Percentiles rank a stretch among this genome's conserved stretches.
phyloP scores from a whole-genome alignment of 169 alveolate species.

The Eimeria necatrix region DNA sequence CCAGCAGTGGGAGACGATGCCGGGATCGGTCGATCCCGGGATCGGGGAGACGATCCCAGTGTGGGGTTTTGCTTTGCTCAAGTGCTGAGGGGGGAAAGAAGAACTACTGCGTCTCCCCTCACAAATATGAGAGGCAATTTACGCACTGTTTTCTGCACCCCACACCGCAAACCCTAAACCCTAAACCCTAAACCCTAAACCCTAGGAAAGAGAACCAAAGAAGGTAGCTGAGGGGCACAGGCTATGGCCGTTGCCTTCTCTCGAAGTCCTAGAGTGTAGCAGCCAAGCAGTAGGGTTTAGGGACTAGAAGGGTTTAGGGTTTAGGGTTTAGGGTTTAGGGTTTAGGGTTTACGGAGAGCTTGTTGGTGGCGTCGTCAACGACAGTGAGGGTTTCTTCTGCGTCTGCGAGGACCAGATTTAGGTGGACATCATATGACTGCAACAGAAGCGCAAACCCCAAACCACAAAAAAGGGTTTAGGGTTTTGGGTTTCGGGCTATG shows the following conservation, averaged over 20 bases:
- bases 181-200: not conserved
- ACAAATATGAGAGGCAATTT: slow-evolving; percentile 90
- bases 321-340: not conserved
- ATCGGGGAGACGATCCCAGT: slow-evolving; percentile 12
- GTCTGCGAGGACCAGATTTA: slow-evolving; percentile 94
- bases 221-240: not conserved
- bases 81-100: slow-evolving; percentile 88
- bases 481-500: not conserved
- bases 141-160: slow-evolving; percentile 86
- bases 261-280: not conserved
- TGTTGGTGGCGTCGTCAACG: slow-evolving; percentile 70
- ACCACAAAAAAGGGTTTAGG: not conserved
- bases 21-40: not conserved
- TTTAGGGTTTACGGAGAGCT: slow-evolving; percentile 24
- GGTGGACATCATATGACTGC: slow-evolving; percentile 95
- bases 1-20: not conserved
- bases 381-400: slow-evolving; percentile 92
- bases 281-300: not conserved
- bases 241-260: no score
- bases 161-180: not conserved
- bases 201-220: slow-evolving; percentile 50
- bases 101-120: slow-evolving; percentile 94
- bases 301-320: not conserved
- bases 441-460: not conserved
- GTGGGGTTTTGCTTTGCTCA: not conserved